Evolutionary conservation across 305 asterid species (phyloP).

Genomic region (Solanum hybrid): DNA sequence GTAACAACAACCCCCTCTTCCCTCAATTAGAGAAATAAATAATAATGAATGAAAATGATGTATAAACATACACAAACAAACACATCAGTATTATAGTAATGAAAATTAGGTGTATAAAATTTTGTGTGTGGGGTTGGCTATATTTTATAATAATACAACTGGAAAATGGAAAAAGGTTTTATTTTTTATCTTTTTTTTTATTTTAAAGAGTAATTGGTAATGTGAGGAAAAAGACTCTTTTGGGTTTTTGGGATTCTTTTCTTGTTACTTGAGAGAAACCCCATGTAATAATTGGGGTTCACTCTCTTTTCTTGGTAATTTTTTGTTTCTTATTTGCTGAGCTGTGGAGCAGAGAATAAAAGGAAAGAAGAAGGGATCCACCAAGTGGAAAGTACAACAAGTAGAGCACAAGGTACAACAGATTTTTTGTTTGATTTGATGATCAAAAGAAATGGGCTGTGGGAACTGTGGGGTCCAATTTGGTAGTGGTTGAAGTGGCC

Average conservation of each 20-base stretch:
- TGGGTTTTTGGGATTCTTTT: constrained; percentile 13
- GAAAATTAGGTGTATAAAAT: background rate
- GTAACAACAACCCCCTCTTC: constrained; percentile 37
- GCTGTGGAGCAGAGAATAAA: constrained; percentile 31
- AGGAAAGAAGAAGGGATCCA: constrained; percentile 25
- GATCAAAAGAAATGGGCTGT: background rate
- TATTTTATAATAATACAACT: background rate
- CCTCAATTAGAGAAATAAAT: background rate
- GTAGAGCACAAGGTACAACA: constrained; percentile 29
- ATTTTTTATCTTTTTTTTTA: background rate
- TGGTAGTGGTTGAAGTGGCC: constrained; percentile 9
- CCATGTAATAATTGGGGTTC: background rate
- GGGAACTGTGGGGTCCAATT: background rate
- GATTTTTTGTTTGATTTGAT: constrained; percentile 6
- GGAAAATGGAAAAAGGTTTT: constrained; percentile 29
- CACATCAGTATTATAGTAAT: background rate
- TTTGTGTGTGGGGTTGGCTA: background rate
- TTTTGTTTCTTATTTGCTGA: constrained; percentile 2
- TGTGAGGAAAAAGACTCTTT: background rate
- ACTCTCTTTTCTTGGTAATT: constrained; percentile 1
- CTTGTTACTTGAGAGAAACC: background rate
- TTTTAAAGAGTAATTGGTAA: background rate
- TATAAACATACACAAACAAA: constrained; percentile 32
- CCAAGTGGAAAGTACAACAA: constrained; percentile 34
- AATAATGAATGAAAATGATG: constrained; percentile 53